These are phyloP conservation scores for Vitis rupestris DNA, from an alignment of 164 flowering plant genomes.

Conservation along the genomic window DNA sequence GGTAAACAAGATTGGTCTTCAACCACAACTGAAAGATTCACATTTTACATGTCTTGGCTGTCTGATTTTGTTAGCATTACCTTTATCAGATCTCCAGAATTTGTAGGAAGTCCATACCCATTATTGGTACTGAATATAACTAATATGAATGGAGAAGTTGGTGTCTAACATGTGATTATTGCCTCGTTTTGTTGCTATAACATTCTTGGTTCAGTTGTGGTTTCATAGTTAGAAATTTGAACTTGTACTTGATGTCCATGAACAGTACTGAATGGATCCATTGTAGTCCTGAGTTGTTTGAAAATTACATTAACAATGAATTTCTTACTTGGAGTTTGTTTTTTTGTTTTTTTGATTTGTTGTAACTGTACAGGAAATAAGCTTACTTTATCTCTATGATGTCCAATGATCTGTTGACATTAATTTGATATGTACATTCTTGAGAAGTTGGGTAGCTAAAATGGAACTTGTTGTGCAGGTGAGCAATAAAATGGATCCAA, in stretches of 20 bases:
- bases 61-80: neutral
- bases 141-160: too few relatives aligned
- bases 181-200: neutral
- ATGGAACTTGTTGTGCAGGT: constrained; percentile 31
- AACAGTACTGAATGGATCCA: neutral
- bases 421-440: neutral
- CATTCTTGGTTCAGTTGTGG: neutral
- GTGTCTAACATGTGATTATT: too few relatives aligned
- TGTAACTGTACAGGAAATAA: too few relatives aligned
- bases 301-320: neutral
- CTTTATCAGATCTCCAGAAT: neutral
- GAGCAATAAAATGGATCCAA: constrained; percentile 57
- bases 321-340: neutral
- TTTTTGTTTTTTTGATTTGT: too few relatives aligned
- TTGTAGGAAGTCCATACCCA: neutral
- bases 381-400: neutral
- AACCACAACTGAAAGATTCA: too few relatives aligned
- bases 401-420: neutral
- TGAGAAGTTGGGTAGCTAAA: neutral
- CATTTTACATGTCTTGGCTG: neutral
- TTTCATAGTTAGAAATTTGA: neutral
- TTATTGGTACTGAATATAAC: neutral
- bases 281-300: neutral
- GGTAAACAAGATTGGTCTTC: too few relatives aligned
- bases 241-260: neutral